A percentile compares a stretch with the other conserved stretches of the same genome.
Conservation (phyloP, 2,329 filamentous ascomycete genomes). For the Penicillium sp. region DNA sequence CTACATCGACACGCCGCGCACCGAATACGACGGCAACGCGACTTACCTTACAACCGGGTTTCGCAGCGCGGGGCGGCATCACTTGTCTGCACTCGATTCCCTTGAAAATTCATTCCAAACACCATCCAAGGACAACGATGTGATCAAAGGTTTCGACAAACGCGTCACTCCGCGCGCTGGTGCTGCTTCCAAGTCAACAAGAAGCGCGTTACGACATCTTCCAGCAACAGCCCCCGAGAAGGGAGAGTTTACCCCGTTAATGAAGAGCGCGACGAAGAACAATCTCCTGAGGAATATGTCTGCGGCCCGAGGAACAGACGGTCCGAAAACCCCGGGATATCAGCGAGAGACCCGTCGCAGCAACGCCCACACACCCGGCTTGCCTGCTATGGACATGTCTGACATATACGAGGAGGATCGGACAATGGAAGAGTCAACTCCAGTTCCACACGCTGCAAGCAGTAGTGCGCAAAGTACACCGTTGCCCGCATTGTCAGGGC, state of each 20-base stretch:
- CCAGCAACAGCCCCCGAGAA: constrained; percentile 56
- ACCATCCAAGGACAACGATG: constrained; percentile 71
- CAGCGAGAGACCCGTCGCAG: constrained; percentile 62
- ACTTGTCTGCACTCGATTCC: constrained; percentile 65
- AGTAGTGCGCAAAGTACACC: constrained; percentile 85
- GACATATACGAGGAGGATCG: constrained; percentile 63
- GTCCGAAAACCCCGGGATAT: constrained; percentile 67
- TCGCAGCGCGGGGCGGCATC: constrained; percentile 51
- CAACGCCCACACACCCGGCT: constrained; percentile 69
- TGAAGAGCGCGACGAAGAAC: constrained; percentile 76
- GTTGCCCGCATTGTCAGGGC: constrained; percentile 66
- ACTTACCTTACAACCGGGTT: constrained; percentile 71
- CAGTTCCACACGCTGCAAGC: constrained; percentile 70
- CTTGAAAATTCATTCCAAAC: constrained; percentile 85
- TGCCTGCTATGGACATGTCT: constrained; percentile 73
- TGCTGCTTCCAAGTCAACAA: constrained; percentile 48
- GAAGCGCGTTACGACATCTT: constrained; percentile 65
- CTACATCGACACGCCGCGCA: constrained; percentile 82
- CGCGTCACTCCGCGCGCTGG: constrained; percentile 74
- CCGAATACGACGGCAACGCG: constrained; percentile 73
- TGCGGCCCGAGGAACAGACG: constrained; percentile 57
- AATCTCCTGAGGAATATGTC: constrained; percentile 59
- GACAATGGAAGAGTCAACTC: constrained; percentile 68
- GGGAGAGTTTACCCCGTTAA: constrained; percentile 88
- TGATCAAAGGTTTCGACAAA: constrained; percentile 71